Conservation (phyloP, 768 basidiomycete genomes). For the Gyrodon lividus region DNA sequence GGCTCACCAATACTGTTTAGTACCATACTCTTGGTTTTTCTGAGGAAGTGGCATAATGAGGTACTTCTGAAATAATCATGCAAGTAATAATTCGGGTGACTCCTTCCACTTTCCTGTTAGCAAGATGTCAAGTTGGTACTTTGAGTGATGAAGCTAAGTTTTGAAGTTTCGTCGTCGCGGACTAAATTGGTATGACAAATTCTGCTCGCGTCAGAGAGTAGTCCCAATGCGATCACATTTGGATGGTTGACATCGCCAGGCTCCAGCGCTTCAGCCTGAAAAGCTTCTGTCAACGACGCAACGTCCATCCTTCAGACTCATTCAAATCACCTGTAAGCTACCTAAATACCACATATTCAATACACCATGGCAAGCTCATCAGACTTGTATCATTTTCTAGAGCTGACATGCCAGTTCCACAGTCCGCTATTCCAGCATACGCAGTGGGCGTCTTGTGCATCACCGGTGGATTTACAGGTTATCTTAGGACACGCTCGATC, state of each 20-base stretch:
- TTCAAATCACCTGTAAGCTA: conserved; percentile 20
- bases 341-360: conserved; percentile 4
- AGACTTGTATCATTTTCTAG: not conserved
- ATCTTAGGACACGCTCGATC: conserved; percentile 67
- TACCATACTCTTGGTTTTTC: conserved; percentile 69
- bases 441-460: conserved; percentile 75
- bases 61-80: not conserved
- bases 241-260: too few species aligned
- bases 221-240: not conserved
- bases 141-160: not conserved
- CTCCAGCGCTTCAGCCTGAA: not conserved
- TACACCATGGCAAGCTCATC: conserved; percentile 30
- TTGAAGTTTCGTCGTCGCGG: too few species aligned
- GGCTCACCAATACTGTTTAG: conserved; percentile 66
- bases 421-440: conserved; percentile 84
- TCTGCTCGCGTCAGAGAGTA: not conserved
- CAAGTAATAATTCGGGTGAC: not conserved
- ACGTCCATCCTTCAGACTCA: not conserved
- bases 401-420: conserved; percentile 25
- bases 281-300: not conserved
- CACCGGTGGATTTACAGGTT: conserved; percentile 75
- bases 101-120: not conserved
- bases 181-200: not conserved
- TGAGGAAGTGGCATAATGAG: conserved; percentile 42
- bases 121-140: too few species aligned